Percentiles rank a stretch among this genome's conserved stretches.
These are phyloP conservation scores for Aurifilum marmelostoma DNA, from an alignment of 2,329 filamentous ascomycete species.

Conservation along the genomic window DNA sequence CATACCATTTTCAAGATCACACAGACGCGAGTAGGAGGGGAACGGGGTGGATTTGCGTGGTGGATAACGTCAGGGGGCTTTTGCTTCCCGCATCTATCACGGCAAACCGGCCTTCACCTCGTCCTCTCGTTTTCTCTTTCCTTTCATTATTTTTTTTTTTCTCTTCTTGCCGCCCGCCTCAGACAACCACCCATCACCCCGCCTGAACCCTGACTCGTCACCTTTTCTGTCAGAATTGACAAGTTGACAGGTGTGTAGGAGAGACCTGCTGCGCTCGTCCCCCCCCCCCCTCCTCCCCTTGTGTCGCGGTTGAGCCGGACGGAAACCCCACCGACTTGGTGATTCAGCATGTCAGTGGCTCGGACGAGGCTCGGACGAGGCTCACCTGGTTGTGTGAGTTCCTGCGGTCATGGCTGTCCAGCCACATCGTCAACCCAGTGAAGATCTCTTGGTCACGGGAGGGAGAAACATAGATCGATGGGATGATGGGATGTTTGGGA, in stretches of 20 bases:
- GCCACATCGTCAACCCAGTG: slow-evolving; percentile 7
- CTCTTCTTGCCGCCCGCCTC: slow-evolving; percentile 3
- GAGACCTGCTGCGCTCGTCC: not conserved
- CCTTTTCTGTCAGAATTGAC: not conserved
- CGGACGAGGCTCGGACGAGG: slow-evolving; percentile 1
- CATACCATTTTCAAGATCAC: not conserved
- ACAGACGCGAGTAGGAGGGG: not conserved
- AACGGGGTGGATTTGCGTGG: not conserved
- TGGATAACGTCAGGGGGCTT: slow-evolving; percentile 1
- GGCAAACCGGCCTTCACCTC: not conserved
- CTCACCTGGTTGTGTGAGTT: not conserved
- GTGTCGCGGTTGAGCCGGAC: not conserved
- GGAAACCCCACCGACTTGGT: not conserved
- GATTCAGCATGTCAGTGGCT: not conserved
- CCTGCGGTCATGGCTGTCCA: not conserved
- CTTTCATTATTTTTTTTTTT: not conserved
- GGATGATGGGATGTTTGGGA: not conserved
- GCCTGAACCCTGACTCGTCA: not conserved
- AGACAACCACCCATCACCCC: not conserved
- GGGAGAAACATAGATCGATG: not conserved
- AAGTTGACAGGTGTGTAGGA: not conserved
- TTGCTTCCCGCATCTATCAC: not conserved
- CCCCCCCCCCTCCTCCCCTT: not conserved
- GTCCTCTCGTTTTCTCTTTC: not conserved
- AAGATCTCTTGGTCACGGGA: not conserved